Percentiles rank a stretch among this genome's conserved stretches.
Conservation (phyloP, 2,329 filamentous ascomycete species). For the Microcyclospora pomicola region DNA sequence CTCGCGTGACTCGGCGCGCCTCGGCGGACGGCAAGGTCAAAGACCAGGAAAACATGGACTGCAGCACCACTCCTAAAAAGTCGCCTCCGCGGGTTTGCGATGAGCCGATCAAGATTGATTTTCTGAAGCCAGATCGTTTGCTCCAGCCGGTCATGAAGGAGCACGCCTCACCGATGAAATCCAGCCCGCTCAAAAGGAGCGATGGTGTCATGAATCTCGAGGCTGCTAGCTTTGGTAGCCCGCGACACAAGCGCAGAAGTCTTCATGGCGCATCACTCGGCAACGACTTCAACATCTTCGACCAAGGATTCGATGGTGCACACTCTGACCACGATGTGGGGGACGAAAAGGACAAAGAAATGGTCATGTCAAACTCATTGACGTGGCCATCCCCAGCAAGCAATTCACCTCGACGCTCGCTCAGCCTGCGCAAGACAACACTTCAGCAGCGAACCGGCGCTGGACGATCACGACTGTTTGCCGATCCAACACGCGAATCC, state of each 20-base stretch:
- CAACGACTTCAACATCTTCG: conserved; percentile 63
- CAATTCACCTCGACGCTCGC: conserved; percentile 21
- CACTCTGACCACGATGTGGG: conserved; percentile 15
- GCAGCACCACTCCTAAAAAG: conserved; percentile 9
- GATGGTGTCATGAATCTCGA: conserved; percentile 84
- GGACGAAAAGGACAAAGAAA: conserved; percentile 19
- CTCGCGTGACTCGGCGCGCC: conserved; percentile 32
- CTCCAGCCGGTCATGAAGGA: conserved; percentile 31
- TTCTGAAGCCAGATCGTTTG: conserved; percentile 34
- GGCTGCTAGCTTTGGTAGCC: conserved; percentile 62
- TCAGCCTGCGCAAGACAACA: conserved; percentile 61
- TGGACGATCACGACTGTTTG: conserved; percentile 25
- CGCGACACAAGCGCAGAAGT: conserved; percentile 73
- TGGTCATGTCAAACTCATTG: conserved; percentile 23
- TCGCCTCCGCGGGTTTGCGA: conserved; percentile 20
- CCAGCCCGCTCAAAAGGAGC: conserved; percentile 81
- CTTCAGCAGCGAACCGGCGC: conserved; percentile 64
- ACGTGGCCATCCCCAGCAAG: conserved; percentile 16
- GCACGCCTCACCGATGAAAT: conserved; percentile 41
- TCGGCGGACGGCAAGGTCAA: conserved; percentile 30
- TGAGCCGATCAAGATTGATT: conserved; percentile 35
- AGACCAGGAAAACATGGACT: conserved; percentile 24
- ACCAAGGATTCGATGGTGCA: conserved; percentile 32
- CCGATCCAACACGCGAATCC: conserved; percentile 20
- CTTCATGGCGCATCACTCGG: conserved; percentile 57